Evolutionary conservation across 1,139 yeast species (phyloP).

Genomic region (Lodderomyces oxycetoniae): DNA sequence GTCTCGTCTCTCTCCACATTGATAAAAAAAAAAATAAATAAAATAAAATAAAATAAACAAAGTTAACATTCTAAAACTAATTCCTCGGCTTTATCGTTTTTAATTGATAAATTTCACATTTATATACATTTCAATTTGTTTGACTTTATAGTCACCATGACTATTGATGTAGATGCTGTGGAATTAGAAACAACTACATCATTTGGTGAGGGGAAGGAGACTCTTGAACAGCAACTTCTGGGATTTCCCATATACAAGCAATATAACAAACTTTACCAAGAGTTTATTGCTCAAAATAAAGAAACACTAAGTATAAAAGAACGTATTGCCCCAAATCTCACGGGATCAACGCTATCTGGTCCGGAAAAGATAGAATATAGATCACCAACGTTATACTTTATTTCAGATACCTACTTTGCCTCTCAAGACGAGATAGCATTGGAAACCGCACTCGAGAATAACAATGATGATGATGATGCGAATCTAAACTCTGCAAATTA

Average conservation of each 20-base stretch:
- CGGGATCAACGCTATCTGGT: slow-evolving; percentile 36
- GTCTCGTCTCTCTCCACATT: too few species aligned
- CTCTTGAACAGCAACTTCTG: slow-evolving; percentile 6
- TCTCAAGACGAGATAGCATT: slow-evolving; percentile 12
- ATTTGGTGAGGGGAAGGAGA: too few species aligned
- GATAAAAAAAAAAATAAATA: too few species aligned
- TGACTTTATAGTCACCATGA: too few species aligned
- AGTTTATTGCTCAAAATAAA: slow-evolving; percentile 8
- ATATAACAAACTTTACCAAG: slow-evolving; percentile 4
- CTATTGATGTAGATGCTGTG: too few species aligned
- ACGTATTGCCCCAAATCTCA: slow-evolving; percentile 26
- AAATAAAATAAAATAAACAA: too few species aligned
- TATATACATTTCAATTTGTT: too few species aligned
- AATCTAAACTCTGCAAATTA: slow-evolving; percentile 14
- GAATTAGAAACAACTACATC: too few species aligned
- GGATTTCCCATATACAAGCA: slow-evolving; percentile 5
- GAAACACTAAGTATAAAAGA: slow-evolving; percentile 10
- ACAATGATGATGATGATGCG: slow-evolving; percentile 6
- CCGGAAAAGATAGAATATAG: slow-evolving; percentile 33
- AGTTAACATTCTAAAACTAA: too few species aligned
- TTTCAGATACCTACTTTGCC: slow-evolving; percentile 25
- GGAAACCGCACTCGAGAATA: slow-evolving; percentile 4
- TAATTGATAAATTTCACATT: too few species aligned
- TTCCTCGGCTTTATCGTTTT: too few species aligned
- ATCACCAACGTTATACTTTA: slow-evolving; percentile 32